Conservation (phyloP, 2,329 filamentous ascomycete species). For the Fusarium oligoseptatum region DNA sequence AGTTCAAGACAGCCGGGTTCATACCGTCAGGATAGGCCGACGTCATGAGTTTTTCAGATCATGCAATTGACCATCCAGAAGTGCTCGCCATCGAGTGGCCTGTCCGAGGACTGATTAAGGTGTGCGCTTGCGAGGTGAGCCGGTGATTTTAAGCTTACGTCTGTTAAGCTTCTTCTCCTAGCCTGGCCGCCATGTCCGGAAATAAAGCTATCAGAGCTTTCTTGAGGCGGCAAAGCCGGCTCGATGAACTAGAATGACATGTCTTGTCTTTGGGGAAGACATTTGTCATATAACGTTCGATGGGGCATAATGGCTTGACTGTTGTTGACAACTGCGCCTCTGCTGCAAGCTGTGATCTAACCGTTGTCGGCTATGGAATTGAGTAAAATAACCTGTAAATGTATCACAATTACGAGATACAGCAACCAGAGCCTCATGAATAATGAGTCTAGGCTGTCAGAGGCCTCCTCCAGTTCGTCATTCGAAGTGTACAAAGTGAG, state of each 20-base stretch:
- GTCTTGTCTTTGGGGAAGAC: neutral
- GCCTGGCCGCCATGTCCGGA: neutral
- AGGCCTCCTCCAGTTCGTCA: fast-evolving
- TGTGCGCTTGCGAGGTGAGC: neutral
- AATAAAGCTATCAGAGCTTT: neutral
- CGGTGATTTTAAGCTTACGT: slow-evolving; percentile 1
- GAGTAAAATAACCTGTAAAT: neutral
- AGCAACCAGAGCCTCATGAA: neutral
- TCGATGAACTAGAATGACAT: neutral
- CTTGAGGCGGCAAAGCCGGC: neutral
- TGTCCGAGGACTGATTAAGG: neutral
- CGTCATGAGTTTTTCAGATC: slow-evolving; percentile 4
- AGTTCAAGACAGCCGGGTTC: neutral
- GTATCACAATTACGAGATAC: neutral
- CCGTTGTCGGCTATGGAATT: fast-evolving
- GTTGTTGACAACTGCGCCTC: neutral
- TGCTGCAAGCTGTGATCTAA: neutral
- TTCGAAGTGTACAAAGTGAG: neutral
- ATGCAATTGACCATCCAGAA: slow-evolving; percentile 12
- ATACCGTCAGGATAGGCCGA: neutral
- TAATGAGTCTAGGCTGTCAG: neutral
- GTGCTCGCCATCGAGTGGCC: neutral
- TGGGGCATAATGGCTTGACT: neutral
- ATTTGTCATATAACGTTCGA: neutral
- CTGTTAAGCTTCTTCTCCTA: neutral